Evolutionary conservation across 805 yeast genomes (phyloP), one percentile per base, ranked within the genome.

Genomic region (Yamadazyma laniorum): DNA sequence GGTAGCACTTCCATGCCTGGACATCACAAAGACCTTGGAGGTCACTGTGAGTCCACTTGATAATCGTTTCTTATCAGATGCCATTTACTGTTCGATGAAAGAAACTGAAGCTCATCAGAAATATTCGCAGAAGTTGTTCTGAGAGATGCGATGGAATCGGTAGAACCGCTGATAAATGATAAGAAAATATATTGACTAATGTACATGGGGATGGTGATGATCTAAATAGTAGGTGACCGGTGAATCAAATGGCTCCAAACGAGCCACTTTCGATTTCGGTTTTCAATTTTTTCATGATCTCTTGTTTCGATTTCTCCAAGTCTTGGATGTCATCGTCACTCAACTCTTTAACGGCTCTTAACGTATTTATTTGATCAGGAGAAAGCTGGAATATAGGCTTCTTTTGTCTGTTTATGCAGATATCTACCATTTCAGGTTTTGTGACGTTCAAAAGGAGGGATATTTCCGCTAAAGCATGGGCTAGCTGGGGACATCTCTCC

Each of bases 1-100:
- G 25, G 89, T 74, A 4, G 97, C 96, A 31, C 82, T 82, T 7
- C 98, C 98, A 45, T 84, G 80, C 52, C 93, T 75, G 2, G 96
- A 86, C 51, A 96, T 70, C 40, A 93, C 95, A 65, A 85, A 91
- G 12, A 93, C 96, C 60, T 91, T 91, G 33, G 84, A 85, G 0
- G 93, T 82, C 22, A 84, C 93, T 3, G 84, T 70, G 17, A 69
- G 58, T 6, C 74, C 74, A 17, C 61, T 48, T 5, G 70, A 57
- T 29, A 68, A 53, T 48, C 72, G 50, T 44, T 67, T 68, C 9
- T 21, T 21, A 21, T 21, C 23, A 21, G 23, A 21, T 9, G 23
- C 9, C 23, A 21, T 21, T 21, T 21, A 21, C n/a, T n/a, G n/a
- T n/a, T n/a, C n/a, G n/a, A n/a, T n/a, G n/a, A n/a, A n/a, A n/a